These are phyloP conservation scores for Pichia sp. DNA, from an alignment of 1,139 yeast species.

Conservation along the genomic window DNA sequence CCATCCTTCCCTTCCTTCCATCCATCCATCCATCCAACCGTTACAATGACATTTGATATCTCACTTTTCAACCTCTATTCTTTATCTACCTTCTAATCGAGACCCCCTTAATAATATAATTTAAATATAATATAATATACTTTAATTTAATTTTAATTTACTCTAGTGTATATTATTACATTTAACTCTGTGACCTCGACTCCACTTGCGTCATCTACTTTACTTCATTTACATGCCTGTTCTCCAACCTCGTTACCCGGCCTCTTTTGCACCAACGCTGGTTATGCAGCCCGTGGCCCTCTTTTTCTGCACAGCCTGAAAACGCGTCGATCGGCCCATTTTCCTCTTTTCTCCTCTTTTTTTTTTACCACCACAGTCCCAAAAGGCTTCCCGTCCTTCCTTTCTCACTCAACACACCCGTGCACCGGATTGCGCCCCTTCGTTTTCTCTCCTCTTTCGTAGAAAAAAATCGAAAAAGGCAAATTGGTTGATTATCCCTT, in stretches of 20 bases:
- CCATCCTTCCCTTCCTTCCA: background rate
- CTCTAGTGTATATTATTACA: background rate
- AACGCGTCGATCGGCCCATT: background rate
- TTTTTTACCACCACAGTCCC: no score
- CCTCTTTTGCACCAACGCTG: background rate
- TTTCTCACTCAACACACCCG: background rate
- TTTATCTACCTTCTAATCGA: constrained; percentile 6
- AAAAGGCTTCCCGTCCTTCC: background rate
- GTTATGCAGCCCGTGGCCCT: background rate
- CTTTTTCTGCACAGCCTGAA: background rate
- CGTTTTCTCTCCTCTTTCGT: background rate
- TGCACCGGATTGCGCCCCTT: background rate
- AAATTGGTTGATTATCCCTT: constrained; percentile 25
- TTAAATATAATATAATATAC: constrained; percentile 1
- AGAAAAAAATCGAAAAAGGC: constrained; percentile 13
- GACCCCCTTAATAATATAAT: constrained; percentile 8
- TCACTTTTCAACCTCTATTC: constrained; percentile 8
- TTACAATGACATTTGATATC: constrained; percentile 1
- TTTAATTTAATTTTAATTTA: background rate
- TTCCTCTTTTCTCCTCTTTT: no score
- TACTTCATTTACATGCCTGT: no score
- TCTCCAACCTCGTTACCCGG: background rate
- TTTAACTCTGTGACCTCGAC: background rate
- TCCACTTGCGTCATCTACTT: background rate
- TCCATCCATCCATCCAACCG: background rate